phyloP scores from a whole-genome alignment of 2,329 filamentous ascomycete genomes.

The Bipolaris cookei region DNA sequence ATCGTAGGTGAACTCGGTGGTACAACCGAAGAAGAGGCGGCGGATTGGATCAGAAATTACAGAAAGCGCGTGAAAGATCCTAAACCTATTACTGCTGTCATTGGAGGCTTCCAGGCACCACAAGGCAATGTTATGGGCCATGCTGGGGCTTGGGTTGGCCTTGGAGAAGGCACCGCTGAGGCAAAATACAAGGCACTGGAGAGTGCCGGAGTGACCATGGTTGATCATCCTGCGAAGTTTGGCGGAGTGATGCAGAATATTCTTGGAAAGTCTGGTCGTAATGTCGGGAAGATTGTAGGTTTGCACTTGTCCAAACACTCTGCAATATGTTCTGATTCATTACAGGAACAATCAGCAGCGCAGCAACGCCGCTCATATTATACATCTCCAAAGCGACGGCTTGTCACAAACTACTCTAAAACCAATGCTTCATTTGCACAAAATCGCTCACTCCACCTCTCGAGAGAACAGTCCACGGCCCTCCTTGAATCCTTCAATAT shows the following conservation, averaged over 20 bases:
- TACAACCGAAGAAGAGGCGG: conserved; percentile 71
- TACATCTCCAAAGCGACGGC: conserved; percentile 38
- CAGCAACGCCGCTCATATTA: conserved; percentile 59
- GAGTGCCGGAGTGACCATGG: conserved; percentile 70
- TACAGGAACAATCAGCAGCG: conserved; percentile 44
- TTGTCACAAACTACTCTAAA: conserved; percentile 9
- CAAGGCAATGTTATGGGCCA: conserved; percentile 76
- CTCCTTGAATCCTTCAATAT: conserved; percentile 62
- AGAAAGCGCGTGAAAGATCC: conserved; percentile 62
- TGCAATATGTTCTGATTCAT: conserved; percentile 3
- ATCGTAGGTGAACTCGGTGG: conserved; percentile 77
- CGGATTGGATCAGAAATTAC: conserved; percentile 75
- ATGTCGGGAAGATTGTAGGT: conserved; percentile 50
- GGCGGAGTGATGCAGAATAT: conserved; percentile 70
- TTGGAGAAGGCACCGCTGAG: conserved; percentile 68
- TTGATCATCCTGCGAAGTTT: conserved; percentile 78
- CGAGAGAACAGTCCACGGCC: conserved; percentile 60
- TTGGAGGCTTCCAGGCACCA: conserved; percentile 70
- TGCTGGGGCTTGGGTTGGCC: conserved; percentile 73
- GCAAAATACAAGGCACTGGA: conserved; percentile 73
- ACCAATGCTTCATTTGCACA: conserved; percentile 39
- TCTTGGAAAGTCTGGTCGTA: conserved; percentile 55
- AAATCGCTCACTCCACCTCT: conserved; percentile 62
- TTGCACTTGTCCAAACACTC: neutral
- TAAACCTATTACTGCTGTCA: conserved; percentile 76